A percentile compares a stretch with the other conserved stretches of the same genome.
phyloP scores from a whole-genome alignment of 176 grass and related monocot genomes.

The Alloteropsis semialata region DNA sequence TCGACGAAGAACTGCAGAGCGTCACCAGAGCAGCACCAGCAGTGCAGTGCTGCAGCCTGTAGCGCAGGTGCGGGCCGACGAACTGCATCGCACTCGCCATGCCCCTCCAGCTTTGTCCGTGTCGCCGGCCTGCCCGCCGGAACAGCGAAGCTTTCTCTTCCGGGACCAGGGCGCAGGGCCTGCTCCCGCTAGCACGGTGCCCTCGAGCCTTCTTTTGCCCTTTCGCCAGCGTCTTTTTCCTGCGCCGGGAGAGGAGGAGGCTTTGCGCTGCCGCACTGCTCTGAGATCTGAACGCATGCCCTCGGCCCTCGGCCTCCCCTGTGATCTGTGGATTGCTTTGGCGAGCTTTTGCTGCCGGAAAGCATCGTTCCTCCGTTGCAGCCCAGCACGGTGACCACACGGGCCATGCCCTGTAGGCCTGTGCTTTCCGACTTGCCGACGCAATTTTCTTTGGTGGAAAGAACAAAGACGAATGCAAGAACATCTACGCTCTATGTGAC shows the following conservation, averaged over 20 bases:
- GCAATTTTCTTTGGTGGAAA: neutral
- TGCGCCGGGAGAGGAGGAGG: conserved; percentile 9
- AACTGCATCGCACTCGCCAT: neutral
- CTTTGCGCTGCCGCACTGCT: neutral
- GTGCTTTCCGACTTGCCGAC: conserved; percentile 1
- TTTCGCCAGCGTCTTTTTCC: conserved; percentile 25
- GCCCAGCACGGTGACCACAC: conserved; percentile 10
- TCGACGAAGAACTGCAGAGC: no score
- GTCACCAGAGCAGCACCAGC: no score
- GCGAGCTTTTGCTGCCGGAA: conserved; percentile 45
- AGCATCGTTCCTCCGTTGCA: neutral
- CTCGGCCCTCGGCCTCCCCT: neutral
- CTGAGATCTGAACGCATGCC: conserved; percentile 18
- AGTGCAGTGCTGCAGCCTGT: neutral
- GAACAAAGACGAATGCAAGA: neutral
- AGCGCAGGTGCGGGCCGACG: neutral
- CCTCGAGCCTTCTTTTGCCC: conserved; percentile 30
- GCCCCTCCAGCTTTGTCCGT: conserved; percentile 6
- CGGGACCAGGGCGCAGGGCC: neutral
- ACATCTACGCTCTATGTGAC: neutral
- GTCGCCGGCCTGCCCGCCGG: conserved; percentile 3
- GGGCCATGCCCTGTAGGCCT: neutral
- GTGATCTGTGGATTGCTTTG: conserved; percentile 34
- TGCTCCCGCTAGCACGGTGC: conserved; percentile 15
- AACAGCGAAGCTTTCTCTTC: conserved; percentile 4